Conservation (phyloP, 257 asterid species). For the Solanum stenotomum region DNA sequence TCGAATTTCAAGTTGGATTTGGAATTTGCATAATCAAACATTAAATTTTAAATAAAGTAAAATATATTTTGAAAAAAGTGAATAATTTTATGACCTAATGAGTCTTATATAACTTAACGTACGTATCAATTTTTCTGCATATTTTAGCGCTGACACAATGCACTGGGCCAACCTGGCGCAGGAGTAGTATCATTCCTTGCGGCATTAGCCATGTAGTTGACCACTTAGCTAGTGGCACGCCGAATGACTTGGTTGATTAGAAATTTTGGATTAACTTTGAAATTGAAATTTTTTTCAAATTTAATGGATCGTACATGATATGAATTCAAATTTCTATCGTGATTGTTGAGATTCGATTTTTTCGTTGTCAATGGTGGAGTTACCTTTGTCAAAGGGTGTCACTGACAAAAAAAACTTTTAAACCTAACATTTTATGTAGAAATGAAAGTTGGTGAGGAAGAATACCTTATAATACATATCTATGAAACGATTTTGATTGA, state of each 20-base stretch:
- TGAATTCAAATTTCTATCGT: not conserved
- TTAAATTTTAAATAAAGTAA: too few species aligned
- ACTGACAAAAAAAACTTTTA: not conserved
- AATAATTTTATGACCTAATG: not conserved
- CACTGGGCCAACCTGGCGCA: not conserved
- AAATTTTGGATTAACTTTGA: not conserved
- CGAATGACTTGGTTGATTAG: accelerated
- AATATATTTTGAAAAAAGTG: accelerated
- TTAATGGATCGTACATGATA: not conserved
- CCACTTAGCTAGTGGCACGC: not conserved
- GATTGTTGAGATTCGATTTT: not conserved
- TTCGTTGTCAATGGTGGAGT: not conserved
- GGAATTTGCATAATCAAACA: too few species aligned
- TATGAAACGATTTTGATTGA: not conserved
- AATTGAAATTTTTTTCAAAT: accelerated
- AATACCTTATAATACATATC: not conserved
- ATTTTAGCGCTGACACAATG: not conserved
- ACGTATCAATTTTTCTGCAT: not conserved
- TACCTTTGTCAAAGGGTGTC: not conserved
- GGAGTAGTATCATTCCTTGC: not conserved
- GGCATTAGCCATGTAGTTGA: not conserved
- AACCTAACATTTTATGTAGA: not conserved
- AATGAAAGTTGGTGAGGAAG: not conserved
- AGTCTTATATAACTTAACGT: not conserved
- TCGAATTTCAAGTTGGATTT: too few species aligned